Evolutionary conservation across 1,284 basidiomycete species (phyloP), one percentile per base, ranked within the genome.

Genomic region (Malassezia caprae): DNA sequence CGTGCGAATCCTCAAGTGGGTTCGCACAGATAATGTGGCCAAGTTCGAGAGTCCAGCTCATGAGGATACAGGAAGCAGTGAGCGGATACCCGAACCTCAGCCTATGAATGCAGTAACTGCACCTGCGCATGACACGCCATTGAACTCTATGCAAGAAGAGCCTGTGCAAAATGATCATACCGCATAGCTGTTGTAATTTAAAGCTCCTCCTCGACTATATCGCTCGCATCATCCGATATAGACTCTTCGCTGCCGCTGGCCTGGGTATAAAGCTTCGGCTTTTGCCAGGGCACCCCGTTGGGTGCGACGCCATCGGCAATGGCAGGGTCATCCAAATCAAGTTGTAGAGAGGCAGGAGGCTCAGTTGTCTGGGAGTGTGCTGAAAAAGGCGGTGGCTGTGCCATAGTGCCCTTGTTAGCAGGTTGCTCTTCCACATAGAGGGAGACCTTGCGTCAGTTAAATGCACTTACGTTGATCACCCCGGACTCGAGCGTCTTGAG

Each of bases 1-100:
- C n/a, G 24, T 57, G 15, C 19, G 31, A 5, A 52, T 57, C 40
- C 45, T 32, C 37, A 57, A 57, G 39, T 57, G 55, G 55, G 49
- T 57, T 15, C 49, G 55, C 24, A 57, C 55, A 8, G 17, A 23
- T 8, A 13, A 45, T 11, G 24, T 37, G 8, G 42, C 26, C 2
- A 13, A 41, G 17, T 43, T 42, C 19, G 26, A 48, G 10, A 21
- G 28, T 26, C 19, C 30, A n/a, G 45, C 15, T n/a, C 17, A 15
- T 32, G 30, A 28, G 19, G n/a, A 8, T 21, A 26, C 17, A 19
- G 40, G 7, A 13, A 27, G 26, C 4, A n/a, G 17, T 19, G 43
- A 45, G 27, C n/a, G 8, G 23, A 45, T 31, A 23, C 17, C 28
- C 8, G 19, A 45, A 6, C 8, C 27, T 19, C n/a, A 30, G 43